A percentile compares a stretch with the other conserved stretches of the same genome.
Evolutionary conservation across 2,329 filamentous ascomycete species (phyloP).

Genomic region (Fusarium brevicatenulatum): DNA sequence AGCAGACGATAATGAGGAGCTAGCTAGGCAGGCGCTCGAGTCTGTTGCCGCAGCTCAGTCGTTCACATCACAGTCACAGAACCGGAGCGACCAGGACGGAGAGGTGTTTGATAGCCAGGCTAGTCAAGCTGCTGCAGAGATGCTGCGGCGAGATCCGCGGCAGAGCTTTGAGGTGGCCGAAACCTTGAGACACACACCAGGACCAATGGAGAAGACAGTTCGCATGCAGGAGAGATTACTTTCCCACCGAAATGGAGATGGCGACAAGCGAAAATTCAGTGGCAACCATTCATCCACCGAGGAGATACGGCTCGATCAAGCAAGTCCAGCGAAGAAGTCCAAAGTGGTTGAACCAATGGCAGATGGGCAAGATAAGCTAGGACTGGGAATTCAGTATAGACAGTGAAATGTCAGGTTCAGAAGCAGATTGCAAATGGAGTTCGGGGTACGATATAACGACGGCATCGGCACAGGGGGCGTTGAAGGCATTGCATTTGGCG

Average conservation of each 20-base stretch:
- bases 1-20: constrained; percentile 68
- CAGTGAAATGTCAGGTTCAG: constrained; percentile 19
- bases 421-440: constrained; percentile 28
- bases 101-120: constrained; percentile 79
- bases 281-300: constrained; percentile 46
- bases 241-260: constrained; percentile 55
- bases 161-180: constrained; percentile 63
- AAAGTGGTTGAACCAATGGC: constrained; percentile 54
- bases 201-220: constrained; percentile 55
- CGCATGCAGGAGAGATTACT: constrained; percentile 64
- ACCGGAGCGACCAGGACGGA: constrained; percentile 49
- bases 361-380: constrained; percentile 55
- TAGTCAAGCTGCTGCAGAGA: constrained; percentile 78
- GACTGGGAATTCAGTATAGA: constrained; percentile 64
- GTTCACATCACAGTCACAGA: constrained; percentile 41
- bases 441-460: constrained; percentile 26
- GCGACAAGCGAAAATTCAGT: constrained; percentile 64
- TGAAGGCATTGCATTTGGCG: neutral
- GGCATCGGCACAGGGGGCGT: constrained; percentile 26
- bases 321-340: constrained; percentile 64
- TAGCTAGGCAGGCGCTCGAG: constrained; percentile 64
- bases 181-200: constrained; percentile 57
- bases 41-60: constrained; percentile 61
- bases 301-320: constrained; percentile 48
- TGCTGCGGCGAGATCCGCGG: constrained; percentile 71